Evolutionary conservation across 2,329 filamentous ascomycete genomes (phyloP).

Genomic region (Fusarium coicis): DNA sequence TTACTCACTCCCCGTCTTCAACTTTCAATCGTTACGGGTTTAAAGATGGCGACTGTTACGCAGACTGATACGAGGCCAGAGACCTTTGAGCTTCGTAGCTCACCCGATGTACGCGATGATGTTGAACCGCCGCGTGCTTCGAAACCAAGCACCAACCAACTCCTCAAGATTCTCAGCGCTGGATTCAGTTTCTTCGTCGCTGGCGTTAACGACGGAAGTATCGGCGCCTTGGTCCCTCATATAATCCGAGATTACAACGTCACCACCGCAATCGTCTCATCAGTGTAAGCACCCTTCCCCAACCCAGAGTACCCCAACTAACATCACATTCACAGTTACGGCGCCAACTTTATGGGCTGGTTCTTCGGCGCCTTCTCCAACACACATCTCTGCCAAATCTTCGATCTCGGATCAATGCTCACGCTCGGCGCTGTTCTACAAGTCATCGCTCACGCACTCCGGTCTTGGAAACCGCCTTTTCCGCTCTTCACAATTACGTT

Average conservation of each 20-base stretch:
- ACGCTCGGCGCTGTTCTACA: constrained; percentile 66
- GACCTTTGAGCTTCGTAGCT: neutral
- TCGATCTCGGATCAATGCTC: constrained; percentile 68
- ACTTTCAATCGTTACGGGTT: fast-evolving
- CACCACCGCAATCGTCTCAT: constrained; percentile 61
- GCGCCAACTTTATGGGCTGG: constrained; percentile 69
- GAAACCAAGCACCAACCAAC: neutral
- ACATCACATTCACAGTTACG: constrained; percentile 54
- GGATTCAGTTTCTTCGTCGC: constrained; percentile 74
- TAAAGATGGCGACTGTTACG: constrained; percentile 16
- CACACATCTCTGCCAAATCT: constrained; percentile 60
- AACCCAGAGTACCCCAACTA: too few relatives aligned
- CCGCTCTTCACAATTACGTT: constrained; percentile 67
- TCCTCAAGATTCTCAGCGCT: constrained; percentile 63
- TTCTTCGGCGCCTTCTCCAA: constrained; percentile 67
- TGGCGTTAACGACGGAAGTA: constrained; percentile 71
- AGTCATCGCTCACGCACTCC: constrained; percentile 62
- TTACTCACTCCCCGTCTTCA: neutral
- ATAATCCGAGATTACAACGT: constrained; percentile 67
- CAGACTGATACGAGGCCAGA: neutral
- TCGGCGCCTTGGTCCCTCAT: constrained; percentile 72
- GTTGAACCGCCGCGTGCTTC: neutral
- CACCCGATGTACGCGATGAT: neutral
- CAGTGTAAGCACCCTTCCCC: constrained; percentile 53
- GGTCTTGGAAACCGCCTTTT: constrained; percentile 68